A percentile compares a stretch with the other conserved stretches of the same genome.
Evolutionary conservation across 2,329 filamentous ascomycete species (phyloP).

Genomic region (Diplocarpon rosae): DNA sequence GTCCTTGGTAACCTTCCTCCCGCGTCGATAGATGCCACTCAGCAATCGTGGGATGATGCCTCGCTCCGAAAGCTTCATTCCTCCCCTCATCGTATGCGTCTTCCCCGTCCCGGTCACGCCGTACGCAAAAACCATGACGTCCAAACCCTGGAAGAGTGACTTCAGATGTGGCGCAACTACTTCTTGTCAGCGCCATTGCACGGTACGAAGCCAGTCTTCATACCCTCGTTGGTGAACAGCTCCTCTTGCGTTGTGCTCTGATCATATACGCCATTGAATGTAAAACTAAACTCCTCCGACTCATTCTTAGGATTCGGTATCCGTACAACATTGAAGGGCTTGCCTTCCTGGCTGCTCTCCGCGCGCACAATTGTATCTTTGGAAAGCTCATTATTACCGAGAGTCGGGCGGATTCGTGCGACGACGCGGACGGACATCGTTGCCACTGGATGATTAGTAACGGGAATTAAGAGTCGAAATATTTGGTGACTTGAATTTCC

Average conservation of each 20-base stretch:
- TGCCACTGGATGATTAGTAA: background rate
- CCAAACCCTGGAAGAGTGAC: conserved; percentile 79
- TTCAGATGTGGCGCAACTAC: conserved; percentile 82
- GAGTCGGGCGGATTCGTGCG: conserved; percentile 77
- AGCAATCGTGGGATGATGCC: conserved; percentile 80
- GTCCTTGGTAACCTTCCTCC: conserved; percentile 78
- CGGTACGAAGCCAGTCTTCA: conserved; percentile 17
- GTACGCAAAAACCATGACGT: conserved; percentile 86
- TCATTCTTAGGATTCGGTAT: conserved; percentile 94
- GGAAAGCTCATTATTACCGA: conserved; percentile 67
- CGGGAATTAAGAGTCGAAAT: conserved; percentile 1
- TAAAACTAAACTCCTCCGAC: conserved; percentile 81
- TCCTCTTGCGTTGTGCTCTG: conserved; percentile 70
- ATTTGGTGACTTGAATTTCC: no score
- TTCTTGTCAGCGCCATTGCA: conserved; percentile 7
- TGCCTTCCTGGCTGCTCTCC: conserved; percentile 49
- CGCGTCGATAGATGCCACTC: conserved; percentile 73
- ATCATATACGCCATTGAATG: conserved; percentile 90
- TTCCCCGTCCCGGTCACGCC: conserved; percentile 90
- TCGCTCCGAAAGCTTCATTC: conserved; percentile 72
- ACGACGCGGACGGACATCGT: conserved; percentile 44
- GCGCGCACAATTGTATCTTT: conserved; percentile 75
- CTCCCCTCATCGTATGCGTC: conserved; percentile 92
- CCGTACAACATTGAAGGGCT: conserved; percentile 59
- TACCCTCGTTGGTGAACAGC: conserved; percentile 83